Percentiles rank a stretch among this genome's conserved stretches.
Conservation (phyloP, 1,284 basidiomycete genomes). For the Gymnopus androsaceus region DNA sequence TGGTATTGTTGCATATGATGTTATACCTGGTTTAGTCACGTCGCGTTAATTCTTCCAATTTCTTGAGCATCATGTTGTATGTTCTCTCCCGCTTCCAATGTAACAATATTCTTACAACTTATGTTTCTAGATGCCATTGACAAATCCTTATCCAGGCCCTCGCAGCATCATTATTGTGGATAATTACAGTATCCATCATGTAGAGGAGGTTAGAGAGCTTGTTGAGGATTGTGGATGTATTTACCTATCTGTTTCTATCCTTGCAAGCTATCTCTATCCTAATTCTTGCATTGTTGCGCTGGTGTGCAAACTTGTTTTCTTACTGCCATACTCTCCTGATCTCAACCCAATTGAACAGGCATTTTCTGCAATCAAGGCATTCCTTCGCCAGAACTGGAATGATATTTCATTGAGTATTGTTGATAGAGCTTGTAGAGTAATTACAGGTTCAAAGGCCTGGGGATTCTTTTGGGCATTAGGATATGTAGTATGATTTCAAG, state of each 20-base stretch:
- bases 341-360: conserved; percentile 18
- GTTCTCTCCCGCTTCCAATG: neutral
- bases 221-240: conserved; percentile 15
- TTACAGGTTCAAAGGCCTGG: conserved; percentile 10
- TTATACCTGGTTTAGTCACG: conserved; percentile 29
- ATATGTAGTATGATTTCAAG: conserved; percentile 15
- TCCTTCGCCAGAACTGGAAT: neutral
- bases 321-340: conserved; percentile 18
- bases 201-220: conserved; percentile 12
- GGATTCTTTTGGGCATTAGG: conserved; percentile 14
- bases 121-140: conserved; percentile 9
- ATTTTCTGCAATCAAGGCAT: conserved; percentile 16
- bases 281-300: neutral
- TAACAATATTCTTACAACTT: too few species aligned
- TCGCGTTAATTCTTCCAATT: conserved; percentile 23
- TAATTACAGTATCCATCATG: conserved; percentile 17
- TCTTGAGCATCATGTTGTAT: conserved; percentile 23
- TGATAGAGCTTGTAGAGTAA: conserved; percentile 13
- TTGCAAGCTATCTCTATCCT: neutral
- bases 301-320: conserved; percentile 17
- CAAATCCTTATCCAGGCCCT: conserved; percentile 16
- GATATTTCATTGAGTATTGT: conserved; percentile 2
- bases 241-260: neutral
- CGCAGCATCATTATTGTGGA: conserved; percentile 15
- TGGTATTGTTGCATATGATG: conserved; percentile 28